Evolutionary conservation across 1,284 basidiomycete species (phyloP), one percentile per base, ranked within the genome.

Genomic region (Ustilago crameri): DNA sequence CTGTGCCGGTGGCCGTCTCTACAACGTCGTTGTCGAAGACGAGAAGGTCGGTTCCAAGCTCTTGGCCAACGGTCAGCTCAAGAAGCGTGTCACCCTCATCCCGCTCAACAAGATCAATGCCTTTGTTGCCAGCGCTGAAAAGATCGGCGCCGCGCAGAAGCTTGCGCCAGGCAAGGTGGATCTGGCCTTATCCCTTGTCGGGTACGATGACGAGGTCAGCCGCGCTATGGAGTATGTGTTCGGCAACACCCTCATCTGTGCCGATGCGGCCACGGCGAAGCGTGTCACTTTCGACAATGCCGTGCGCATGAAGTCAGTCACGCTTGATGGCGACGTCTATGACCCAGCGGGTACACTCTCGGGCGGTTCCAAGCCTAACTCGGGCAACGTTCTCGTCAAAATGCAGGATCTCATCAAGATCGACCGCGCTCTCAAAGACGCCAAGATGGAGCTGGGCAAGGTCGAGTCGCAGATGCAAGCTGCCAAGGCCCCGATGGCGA

Each of bases 211-310:
- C 4, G 91, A 95, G 51, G 91, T 98, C 23, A 87, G 89, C 15
- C 89, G 89, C 34, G 96, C 96, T 9, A 95, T 98, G 89, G 87
- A 90, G 35, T 98, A 91, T 83, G 95, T 97, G 9, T 99, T 98
- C 83, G 92, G 93, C 55, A 91, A 93, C 81, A 94, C 93, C 1
- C 87, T 98, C 66, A 90, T 98, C 80, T 98, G 95, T 82, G 89
- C 91, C 43, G 93, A 96, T 80, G 89, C 94, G 3, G 90, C 90
- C 27, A 88, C 93, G 0, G 96, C 96, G 9, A 93, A 95, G 81
- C 86, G 86, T 0, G 92, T 97, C 40, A 97, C 96, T 0, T 98
- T 97, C 85, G 85, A 89, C 83, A 87, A 90, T 24, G 87, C 91
- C 17, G 88, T 89, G 27, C 85, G 87, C 15, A 89, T 91, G 65